Evolutionary conservation across 257 asterid species (phyloP).

Genomic region (Forsythia viridissima): DNA sequence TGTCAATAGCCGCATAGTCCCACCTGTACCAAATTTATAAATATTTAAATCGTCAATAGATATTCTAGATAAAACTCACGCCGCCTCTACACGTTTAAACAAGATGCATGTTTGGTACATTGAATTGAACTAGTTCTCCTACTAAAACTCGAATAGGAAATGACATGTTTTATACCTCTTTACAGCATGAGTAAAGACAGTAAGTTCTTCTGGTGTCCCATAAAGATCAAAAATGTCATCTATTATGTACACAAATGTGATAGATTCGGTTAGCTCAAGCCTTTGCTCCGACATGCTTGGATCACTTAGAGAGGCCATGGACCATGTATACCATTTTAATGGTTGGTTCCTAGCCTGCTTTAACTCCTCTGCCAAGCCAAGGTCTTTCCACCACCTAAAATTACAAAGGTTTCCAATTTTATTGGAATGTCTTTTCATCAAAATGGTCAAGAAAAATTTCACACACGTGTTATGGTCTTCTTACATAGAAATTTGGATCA

Average conservation of each 20-base stretch:
- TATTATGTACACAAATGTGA: constrained; percentile 23
- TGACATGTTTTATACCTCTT: constrained; percentile 21
- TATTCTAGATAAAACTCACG: neutral
- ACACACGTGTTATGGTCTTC: too few species aligned
- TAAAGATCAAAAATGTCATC: constrained; percentile 31
- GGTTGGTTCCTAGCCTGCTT: constrained; percentile 35
- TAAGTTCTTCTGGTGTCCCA: constrained; percentile 21
- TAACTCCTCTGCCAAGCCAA: constrained; percentile 30
- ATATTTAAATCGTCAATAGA: neutral
- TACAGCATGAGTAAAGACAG: constrained; percentile 27
- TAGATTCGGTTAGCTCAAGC: constrained; percentile 14
- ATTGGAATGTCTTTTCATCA: neutral
- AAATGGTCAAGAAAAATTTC: too few species aligned
- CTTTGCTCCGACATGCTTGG: constrained; percentile 25
- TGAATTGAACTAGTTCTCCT: too few species aligned
- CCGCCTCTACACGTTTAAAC: too few species aligned
- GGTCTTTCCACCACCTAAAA: constrained; percentile 45
- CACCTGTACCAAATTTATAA: constrained; percentile 21
- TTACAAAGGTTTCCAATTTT: neutral
- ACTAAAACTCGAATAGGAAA: too few species aligned
- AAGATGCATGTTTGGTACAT: neutral
- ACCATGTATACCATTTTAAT: constrained; percentile 32
- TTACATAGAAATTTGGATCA: too few species aligned
- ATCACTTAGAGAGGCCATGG: constrained; percentile 1
- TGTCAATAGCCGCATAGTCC: constrained; percentile 31